Evolutionary conservation across 148 eudicot genomes (phyloP), one percentile per base, ranked within the genome.

Genomic region (Heliosperma pusillum): DNA sequence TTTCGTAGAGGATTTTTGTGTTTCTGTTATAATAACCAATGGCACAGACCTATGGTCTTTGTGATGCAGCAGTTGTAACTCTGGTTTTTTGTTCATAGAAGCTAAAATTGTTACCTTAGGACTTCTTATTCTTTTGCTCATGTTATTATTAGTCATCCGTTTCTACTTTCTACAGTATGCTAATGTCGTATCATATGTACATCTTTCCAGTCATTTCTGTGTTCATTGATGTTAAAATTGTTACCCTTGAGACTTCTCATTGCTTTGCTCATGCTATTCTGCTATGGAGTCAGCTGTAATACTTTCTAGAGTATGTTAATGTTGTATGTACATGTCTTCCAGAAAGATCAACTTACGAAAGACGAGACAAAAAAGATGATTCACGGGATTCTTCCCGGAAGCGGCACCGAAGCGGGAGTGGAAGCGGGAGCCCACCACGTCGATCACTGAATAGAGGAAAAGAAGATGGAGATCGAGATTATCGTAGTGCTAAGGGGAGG

Each of bases 341-440:
- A 93, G 97, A 83, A 78, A 86, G 71, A 73, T 52, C 88, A 59
- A 78, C 81, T 24, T 77, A 69, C 25, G 91, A 90, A 24, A 76
- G 87, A 70, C 85, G 88, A 80, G 95, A 85, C 33, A 85, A 78
- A 79, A 86, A 73, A 74, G 89, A 87, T 64, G 84, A 86, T 79
- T 78, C 76, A 10, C 87, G 84, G 17, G 91, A 92, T 19, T 80
- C 84, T 70, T 82, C 88, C 13, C 85, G 88, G 63, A 90, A 89
- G 83, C 87, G 93, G 30, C 87, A 84, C 58, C 83, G 93, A 55
- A 90, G 91, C 78, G 82, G 78, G 70, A 87, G 93, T 75, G 71
- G 77, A 79, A 89, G 97, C 59, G 75, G 79, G 63, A 92, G 96
- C 85, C 93, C 96, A 42, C 87, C 64, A 16, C 76, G 83, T 45